Percentiles rank a stretch among this genome's conserved stretches.
Evolutionary conservation across 2,329 filamentous ascomycete species (phyloP).

Genomic region (Verticillium dahliae): DNA sequence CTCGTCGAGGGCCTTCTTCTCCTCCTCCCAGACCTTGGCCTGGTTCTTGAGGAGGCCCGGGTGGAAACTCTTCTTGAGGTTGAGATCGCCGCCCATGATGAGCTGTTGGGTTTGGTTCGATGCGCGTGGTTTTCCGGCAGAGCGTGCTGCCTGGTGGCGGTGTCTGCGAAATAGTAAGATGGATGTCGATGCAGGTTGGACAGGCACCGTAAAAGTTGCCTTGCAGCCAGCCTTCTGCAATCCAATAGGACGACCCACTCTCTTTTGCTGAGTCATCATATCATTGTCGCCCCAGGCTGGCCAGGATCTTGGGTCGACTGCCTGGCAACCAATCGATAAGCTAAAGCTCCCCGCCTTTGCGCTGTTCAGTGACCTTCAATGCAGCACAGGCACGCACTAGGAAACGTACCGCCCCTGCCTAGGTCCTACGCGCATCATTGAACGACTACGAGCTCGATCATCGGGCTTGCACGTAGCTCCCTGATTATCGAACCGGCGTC

Average conservation of each 20-base stretch:
- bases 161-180: not conserved
- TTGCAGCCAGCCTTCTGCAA: not conserved
- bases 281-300: not conserved
- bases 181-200: not conserved
- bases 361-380: not conserved
- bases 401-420: conserved; percentile 1
- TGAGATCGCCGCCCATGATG: conserved; percentile 85
- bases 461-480: no score
- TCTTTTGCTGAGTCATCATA: not conserved
- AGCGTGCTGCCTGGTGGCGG: not conserved
- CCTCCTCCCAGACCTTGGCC: conserved; percentile 81
- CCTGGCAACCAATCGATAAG: conserved; percentile 10
- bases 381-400: not conserved
- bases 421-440: no score
- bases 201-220: conserved; percentile 5
- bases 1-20: conserved; percentile 88
- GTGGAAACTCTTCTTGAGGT: conserved; percentile 94
- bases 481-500: no score
- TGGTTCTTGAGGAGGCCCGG: conserved; percentile 87
- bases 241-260: not conserved
- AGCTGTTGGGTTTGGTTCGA: not conserved
- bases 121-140: not conserved
- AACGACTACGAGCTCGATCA: not conserved
- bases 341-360: conserved; percentile 6
- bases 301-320: not conserved